Conservation (phyloP, 2,329 filamentous ascomycete species). For the Pseudogymnoascus sp. region DNA sequence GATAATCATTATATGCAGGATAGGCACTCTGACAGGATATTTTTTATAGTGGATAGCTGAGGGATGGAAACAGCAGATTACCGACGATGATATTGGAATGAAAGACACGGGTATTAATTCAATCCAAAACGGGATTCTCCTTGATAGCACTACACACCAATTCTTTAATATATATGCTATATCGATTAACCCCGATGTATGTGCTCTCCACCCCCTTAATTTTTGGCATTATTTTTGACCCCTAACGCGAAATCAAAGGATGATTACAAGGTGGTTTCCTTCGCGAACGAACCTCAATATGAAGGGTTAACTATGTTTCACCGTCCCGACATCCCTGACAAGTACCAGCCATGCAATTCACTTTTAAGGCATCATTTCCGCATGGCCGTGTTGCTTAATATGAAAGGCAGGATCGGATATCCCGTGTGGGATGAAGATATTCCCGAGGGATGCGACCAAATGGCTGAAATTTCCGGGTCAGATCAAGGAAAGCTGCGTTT, state of each 20-base stretch:
- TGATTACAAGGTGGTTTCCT: background rate
- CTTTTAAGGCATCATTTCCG: background rate
- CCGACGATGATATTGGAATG: background rate
- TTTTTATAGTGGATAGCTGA: background rate
- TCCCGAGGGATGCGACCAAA: background rate
- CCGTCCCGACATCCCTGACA: background rate
- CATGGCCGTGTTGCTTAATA: background rate
- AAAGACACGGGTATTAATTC: background rate
- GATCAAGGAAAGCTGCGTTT: background rate
- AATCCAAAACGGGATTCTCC: background rate
- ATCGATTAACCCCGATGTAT: background rate
- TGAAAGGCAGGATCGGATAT: background rate
- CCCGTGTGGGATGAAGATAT: background rate
- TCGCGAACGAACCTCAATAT: background rate
- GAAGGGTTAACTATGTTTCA: background rate
- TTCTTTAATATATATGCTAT: background rate
- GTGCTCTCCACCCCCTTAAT: background rate
- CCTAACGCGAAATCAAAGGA: background rate
- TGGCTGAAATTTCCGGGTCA: background rate
- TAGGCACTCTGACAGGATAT: background rate
- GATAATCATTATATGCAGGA: background rate
- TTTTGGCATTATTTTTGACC: background rate
- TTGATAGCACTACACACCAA: background rate
- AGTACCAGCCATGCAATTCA: background rate
- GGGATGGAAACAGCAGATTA: background rate